phyloP scores from a whole-genome alignment of 768 basidiomycete species.

The Naganishia kalamii region DNA sequence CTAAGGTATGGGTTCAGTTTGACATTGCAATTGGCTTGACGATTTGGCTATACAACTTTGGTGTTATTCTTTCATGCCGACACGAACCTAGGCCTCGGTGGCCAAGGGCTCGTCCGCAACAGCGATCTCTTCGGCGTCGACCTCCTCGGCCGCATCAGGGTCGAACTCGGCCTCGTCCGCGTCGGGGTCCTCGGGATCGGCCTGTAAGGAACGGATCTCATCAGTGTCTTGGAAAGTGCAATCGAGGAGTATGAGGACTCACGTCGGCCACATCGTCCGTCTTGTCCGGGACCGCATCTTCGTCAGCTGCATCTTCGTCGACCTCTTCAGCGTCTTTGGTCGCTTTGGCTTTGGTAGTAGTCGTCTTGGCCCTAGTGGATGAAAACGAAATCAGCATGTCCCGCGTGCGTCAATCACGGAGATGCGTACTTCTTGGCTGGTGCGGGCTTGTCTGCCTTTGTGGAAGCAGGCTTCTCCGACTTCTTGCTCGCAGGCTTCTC shows the following conservation, averaged over 20 bases:
- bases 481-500: slow-evolving; percentile 12
- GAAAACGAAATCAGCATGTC: background rate
- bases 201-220: slow-evolving; percentile 1
- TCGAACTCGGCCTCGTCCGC: slow-evolving; percentile 11
- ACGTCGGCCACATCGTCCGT: slow-evolving; percentile 14
- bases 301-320: background rate
- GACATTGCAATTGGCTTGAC: background rate
- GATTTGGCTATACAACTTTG: background rate
- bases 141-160: slow-evolving; percentile 14
- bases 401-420: background rate
- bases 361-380: background rate
- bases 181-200: background rate
- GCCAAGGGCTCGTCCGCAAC: slow-evolving; percentile 6
- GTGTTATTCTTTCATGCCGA: background rate
- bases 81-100: no score
- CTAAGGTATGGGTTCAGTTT: no score
- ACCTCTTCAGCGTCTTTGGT: slow-evolving; percentile 18
- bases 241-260: background rate
- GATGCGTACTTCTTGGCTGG: slow-evolving; percentile 7
- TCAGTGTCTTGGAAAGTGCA: background rate
- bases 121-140: slow-evolving; percentile 23
- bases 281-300: background rate
- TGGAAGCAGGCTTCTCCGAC: background rate
- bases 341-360: background rate
- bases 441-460: background rate